These are phyloP conservation scores for Cutaneotrichosporon cyanovorans DNA, from an alignment of 1,284 basidiomycete species.

Conservation along the genomic window DNA sequence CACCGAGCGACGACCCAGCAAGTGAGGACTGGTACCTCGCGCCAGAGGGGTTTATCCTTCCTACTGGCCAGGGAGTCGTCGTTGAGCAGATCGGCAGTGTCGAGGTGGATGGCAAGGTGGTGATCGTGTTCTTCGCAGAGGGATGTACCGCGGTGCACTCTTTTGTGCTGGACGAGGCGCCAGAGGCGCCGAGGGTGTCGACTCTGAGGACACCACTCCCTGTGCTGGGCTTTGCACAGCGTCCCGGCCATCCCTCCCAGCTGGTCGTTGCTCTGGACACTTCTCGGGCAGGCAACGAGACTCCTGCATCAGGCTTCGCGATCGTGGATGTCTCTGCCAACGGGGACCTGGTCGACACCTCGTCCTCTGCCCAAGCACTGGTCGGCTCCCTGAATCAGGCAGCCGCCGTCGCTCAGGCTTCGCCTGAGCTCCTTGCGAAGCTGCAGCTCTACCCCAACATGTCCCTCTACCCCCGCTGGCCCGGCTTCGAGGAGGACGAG, in stretches of 20 bases:
- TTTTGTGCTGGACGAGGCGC: slow-evolving; percentile 21
- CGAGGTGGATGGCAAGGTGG: slow-evolving; percentile 20
- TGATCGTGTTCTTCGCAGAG: slow-evolving; percentile 42
- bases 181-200: slow-evolving; percentile 12
- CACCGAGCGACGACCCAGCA: slow-evolving; percentile 13
- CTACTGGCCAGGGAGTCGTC: slow-evolving; percentile 39
- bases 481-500: slow-evolving; percentile 43
- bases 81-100: slow-evolving; percentile 35
- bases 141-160: slow-evolving; percentile 40
- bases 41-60: slow-evolving; percentile 34
- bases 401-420: background rate
- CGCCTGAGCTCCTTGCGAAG: slow-evolving; percentile 3
- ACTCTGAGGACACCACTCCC: slow-evolving; percentile 32
- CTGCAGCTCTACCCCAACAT: slow-evolving; percentile 37
- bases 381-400: background rate
- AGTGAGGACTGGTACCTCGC: slow-evolving; percentile 32
- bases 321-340: slow-evolving; percentile 14
- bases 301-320: slow-evolving; percentile 1
- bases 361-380: background rate
- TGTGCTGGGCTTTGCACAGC: slow-evolving; percentile 34
- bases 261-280: slow-evolving; percentile 40
- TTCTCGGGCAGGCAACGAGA: slow-evolving; percentile 20
- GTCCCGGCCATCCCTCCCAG: slow-evolving; percentile 17
- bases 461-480: slow-evolving; percentile 40
- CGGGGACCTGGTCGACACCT: slow-evolving; percentile 15